phyloP scores from a whole-genome alignment of 306 rosid species.

The Prunus armeniaca region DNA sequence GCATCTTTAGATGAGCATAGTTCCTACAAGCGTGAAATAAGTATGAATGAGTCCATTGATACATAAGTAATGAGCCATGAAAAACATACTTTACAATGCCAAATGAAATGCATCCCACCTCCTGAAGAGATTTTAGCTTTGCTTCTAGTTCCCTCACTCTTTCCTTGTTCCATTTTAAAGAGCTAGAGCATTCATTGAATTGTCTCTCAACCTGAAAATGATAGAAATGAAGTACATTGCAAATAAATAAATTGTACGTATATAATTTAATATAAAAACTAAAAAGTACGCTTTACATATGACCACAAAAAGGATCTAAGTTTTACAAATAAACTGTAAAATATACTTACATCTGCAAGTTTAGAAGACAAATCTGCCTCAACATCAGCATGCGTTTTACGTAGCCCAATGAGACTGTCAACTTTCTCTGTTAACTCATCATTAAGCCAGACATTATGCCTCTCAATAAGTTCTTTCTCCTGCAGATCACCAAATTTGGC shows the following conservation, averaged over 20 bases:
- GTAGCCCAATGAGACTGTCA: constrained; percentile 56
- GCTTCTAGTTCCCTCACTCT: constrained; percentile 64
- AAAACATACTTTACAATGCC: constrained; percentile 9
- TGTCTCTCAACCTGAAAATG: constrained; percentile 64
- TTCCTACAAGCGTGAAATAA: constrained; percentile 44
- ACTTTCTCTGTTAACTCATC: constrained; percentile 78
- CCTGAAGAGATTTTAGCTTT: constrained; percentile 60
- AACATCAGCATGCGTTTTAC: constrained; percentile 55
- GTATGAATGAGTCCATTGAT: constrained; percentile 7
- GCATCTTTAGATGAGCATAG: constrained; percentile 58
- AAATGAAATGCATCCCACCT: constrained; percentile 48
- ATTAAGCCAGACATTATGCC: constrained; percentile 80
- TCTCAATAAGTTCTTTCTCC: constrained; percentile 93
- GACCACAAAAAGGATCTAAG: constrained; percentile 5
- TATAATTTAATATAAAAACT: background rate
- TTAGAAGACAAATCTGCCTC: constrained; percentile 75
- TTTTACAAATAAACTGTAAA: background rate
- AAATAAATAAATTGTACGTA: background rate
- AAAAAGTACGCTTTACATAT: background rate
- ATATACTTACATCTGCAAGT: constrained; percentile 60
- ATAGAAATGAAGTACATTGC: constrained; percentile 7
- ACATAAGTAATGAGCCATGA: constrained; percentile 1
- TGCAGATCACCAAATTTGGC: constrained; percentile 34
- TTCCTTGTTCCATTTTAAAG: constrained; percentile 88
- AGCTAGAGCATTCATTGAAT: constrained; percentile 61